Conservation (phyloP, 768 basidiomycete species). For the Leccinum uliginosum region DNA sequence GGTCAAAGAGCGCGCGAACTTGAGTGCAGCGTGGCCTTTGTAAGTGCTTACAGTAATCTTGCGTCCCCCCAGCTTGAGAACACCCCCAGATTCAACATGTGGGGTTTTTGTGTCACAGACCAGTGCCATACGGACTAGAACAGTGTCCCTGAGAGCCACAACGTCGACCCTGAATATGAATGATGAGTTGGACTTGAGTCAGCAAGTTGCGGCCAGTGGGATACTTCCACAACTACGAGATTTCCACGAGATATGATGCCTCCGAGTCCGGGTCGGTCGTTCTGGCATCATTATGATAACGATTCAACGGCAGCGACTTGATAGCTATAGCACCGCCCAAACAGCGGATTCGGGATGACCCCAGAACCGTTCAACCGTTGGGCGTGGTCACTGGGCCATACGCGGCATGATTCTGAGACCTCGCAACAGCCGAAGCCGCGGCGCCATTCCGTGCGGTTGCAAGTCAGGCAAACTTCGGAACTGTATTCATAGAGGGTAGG, state of each 20-base stretch:
- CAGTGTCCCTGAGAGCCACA: conserved; percentile 1
- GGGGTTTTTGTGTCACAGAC: conserved; percentile 1
- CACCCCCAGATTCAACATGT: background rate
- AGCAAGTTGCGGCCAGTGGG: background rate
- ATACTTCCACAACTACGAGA: background rate
- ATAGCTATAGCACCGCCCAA: background rate
- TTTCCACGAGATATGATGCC: background rate
- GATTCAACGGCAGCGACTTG: background rate
- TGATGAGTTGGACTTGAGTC: background rate
- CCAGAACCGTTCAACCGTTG: background rate
- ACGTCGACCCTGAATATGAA: background rate
- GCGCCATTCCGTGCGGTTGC: background rate
- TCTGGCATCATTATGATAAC: background rate
- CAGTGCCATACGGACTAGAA: background rate
- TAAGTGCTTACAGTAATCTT: background rate
- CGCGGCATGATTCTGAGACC: conserved; percentile 1
- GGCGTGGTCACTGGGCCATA: conserved; percentile 4
- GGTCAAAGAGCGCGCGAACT: conserved; percentile 8
- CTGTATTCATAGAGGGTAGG: background rate
- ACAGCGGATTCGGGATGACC: conserved; percentile 4
- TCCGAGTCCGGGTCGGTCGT: background rate
- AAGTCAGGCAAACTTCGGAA: background rate
- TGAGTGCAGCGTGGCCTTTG: conserved; percentile 1
- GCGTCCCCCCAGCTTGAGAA: background rate
- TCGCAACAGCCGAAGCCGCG: conserved; percentile 8